Evolutionary conservation across 2,329 filamentous ascomycete species (phyloP).

Genomic region (Knoxdaviesia proteae): DNA sequence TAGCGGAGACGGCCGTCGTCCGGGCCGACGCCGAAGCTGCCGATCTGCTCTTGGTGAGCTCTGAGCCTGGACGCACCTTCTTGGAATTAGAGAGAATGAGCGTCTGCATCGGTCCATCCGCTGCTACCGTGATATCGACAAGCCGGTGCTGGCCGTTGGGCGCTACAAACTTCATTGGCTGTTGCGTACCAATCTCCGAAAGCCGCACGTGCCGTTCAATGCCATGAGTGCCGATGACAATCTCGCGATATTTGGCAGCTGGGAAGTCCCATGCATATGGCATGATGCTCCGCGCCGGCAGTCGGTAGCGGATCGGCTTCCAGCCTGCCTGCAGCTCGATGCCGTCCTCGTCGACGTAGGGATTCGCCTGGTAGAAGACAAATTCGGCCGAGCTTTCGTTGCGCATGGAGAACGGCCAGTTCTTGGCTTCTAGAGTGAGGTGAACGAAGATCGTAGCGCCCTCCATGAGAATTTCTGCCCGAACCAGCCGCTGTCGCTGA

Average conservation of each 20-base stretch:
- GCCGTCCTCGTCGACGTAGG: slow-evolving; percentile 81
- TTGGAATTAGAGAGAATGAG: slow-evolving; percentile 89
- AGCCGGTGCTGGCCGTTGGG: slow-evolving; percentile 55
- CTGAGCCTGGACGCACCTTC: slow-evolving; percentile 13
- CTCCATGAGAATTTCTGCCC: slow-evolving; percentile 80
- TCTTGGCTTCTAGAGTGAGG: slow-evolving; percentile 73
- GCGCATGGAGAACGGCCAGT: slow-evolving; percentile 97
- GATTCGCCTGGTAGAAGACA: slow-evolving; percentile 87
- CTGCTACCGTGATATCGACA: slow-evolving; percentile 89
- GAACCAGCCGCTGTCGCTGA: slow-evolving; percentile 70
- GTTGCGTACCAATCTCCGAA: slow-evolving; percentile 86
- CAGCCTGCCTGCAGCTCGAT: slow-evolving; percentile 67
- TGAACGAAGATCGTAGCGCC: slow-evolving; percentile 85
- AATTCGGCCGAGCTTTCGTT: slow-evolving; percentile 97
- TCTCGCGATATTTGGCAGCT: slow-evolving; percentile 85
- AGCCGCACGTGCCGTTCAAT: slow-evolving; percentile 84
- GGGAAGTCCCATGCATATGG: slow-evolving; percentile 99
- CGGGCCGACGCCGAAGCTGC: background rate
- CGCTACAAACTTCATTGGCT: slow-evolving; percentile 77
- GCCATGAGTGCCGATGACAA: slow-evolving; percentile 59
- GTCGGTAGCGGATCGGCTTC: slow-evolving; percentile 77
- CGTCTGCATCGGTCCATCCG: slow-evolving; percentile 87
- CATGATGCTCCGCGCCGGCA: slow-evolving; percentile 94
- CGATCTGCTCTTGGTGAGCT: slow-evolving; percentile 44
- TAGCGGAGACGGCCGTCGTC: background rate